Evolutionary conservation across 805 yeast species (phyloP), one percentile per base, ranked within the genome.

Genomic region (Candida pseudoglaebosa): DNA sequence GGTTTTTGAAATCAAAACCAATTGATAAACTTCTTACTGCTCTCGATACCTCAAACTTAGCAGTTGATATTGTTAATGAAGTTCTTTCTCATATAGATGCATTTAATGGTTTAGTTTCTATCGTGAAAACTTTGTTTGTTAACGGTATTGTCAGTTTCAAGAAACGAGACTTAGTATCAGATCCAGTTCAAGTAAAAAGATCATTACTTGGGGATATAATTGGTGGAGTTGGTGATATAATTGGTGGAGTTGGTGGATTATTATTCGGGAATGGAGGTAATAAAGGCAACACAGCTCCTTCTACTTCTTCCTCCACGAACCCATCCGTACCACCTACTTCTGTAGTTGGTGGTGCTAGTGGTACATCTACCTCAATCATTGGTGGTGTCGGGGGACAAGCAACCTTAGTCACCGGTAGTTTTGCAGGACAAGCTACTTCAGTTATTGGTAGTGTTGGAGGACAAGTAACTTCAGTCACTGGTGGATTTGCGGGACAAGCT

Each of bases 1-100:
- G 37, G 17, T 45, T 40, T 19, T 42, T 45, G 32, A 31, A 34
- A 24, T 34, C 36, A 3, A 40, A 43, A 14, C 32, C 35, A 4
- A 40, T 45, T 13, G 36, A 37, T 3, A 28, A 38, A n/a, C 19
- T 45, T n/a, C 41, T 45, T 16, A 19, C 31, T n/a, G 41, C 40
- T 28, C 44, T 40, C 15, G 44, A 45, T 24, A 12, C 30, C 10
- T 45, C 48, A 7, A 37, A 34, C n/a, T 42, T 45, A 20, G 48
- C 42, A 12, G 44, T 45, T 24, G 41, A 39, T 28, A 18, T 45
- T 20, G 44, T 40, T 16, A 45, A 42, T 42, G 37, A 34, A 31
- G 32, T 45, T 16, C 37, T 45, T 33, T 38, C 37, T 12, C 40
- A 45, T 18, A 14, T 13, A 8, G 30, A 15, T 4, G 36, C 43